Percentiles rank a stretch among this genome's conserved stretches.
Conservation (phyloP, 306 rosid species). For the Pterocarpus santalinus region DNA sequence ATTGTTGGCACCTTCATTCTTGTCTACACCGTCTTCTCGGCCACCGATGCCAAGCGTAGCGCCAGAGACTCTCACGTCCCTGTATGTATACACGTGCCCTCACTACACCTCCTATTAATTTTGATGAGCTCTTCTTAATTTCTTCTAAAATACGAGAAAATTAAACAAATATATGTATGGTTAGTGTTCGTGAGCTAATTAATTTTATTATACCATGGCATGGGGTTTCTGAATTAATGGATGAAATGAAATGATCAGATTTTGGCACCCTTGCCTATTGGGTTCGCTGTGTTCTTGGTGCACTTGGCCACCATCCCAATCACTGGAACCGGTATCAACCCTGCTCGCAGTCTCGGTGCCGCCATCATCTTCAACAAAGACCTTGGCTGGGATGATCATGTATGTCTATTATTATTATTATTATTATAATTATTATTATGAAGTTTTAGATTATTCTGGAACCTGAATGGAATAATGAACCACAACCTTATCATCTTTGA, state of each 20-base stretch:
- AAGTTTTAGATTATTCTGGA: not conserved
- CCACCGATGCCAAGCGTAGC: slow-evolving; percentile 94
- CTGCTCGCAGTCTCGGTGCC: slow-evolving; percentile 60
- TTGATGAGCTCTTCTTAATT: no score
- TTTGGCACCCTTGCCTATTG: slow-evolving; percentile 95
- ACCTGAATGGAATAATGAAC: not conserved
- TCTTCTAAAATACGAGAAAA: not conserved
- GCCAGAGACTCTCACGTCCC: slow-evolving; percentile 75
- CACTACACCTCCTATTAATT: not conserved
- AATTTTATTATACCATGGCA: not conserved
- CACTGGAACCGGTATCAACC: slow-evolving; percentile 62
- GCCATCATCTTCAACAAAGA: slow-evolving; percentile 57
- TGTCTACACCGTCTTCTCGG: slow-evolving; percentile 78
- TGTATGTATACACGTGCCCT: slow-evolving; percentile 48
- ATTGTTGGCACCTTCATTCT: slow-evolving; percentile 60
- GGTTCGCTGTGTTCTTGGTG: slow-evolving; percentile 70
- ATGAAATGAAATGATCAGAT: slow-evolving; percentile 53
- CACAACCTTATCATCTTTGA: not conserved
- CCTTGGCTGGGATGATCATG: slow-evolving; percentile 60
- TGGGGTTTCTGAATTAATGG: not conserved
- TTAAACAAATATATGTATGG: no score
- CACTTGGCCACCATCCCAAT: slow-evolving; percentile 66
- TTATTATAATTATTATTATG: not conserved
- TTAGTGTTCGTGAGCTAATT: not conserved
- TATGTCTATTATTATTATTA: not conserved